Evolutionary conservation across 495 filamentous ascomycete genomes (phyloP).

Genomic region (Aspergillus carlsbadensis): DNA sequence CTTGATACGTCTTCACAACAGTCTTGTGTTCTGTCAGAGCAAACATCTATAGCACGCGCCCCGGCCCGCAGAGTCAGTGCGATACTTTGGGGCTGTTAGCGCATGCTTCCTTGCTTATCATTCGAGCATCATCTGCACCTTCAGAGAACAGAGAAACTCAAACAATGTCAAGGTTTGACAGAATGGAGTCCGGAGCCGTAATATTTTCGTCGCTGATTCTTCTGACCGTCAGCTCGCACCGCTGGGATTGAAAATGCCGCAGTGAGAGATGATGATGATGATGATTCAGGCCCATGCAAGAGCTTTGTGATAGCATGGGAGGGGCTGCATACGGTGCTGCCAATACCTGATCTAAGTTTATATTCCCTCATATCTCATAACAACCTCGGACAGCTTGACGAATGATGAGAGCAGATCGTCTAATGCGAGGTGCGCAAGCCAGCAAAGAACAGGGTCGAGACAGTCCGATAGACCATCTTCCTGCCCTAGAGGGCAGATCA

Average conservation of each 20-base stretch:
- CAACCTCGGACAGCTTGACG: background rate
- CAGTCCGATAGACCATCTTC: background rate
- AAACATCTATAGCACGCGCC: background rate
- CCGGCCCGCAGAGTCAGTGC: constrained; percentile 5
- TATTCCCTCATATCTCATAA: background rate
- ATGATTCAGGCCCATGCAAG: background rate
- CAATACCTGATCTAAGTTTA: background rate
- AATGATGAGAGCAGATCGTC: background rate
- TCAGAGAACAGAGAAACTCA: background rate
- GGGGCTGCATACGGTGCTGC: constrained; percentile 9
- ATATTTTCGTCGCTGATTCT: background rate
- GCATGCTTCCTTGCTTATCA: background rate
- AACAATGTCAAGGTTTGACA: constrained; percentile 6
- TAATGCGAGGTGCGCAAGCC: background rate
- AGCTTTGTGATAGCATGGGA: constrained; percentile 7
- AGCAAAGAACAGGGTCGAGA: background rate
- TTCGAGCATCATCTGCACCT: background rate
- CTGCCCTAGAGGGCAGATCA: background rate
- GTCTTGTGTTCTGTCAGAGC: background rate
- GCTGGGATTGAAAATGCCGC: background rate
- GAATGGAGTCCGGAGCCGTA: background rate
- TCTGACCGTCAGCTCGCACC: background rate
- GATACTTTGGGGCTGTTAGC: background rate
- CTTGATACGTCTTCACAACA: background rate
- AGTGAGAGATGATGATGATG: background rate